These are phyloP conservation scores for Cladosporium sp. DNA, from an alignment of 2,329 filamentous ascomycete species.

Conservation along the genomic window DNA sequence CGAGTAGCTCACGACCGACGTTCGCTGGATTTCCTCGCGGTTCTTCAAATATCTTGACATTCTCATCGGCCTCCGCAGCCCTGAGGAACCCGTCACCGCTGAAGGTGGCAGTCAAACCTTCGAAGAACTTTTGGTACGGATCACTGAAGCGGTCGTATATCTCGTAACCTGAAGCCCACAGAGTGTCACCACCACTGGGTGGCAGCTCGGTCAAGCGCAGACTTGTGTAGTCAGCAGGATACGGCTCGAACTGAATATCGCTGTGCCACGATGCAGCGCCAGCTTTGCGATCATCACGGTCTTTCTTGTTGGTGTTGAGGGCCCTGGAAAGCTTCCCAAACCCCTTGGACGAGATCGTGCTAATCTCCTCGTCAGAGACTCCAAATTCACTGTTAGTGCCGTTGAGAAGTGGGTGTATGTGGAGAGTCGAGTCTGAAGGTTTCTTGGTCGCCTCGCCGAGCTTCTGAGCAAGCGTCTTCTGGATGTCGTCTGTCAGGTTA, in stretches of 20 bases:
- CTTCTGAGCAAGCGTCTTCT: conserved; percentile 50
- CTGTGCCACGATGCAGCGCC: conserved; percentile 28
- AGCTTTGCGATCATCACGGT: conserved; percentile 1
- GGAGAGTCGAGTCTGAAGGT: conserved; percentile 51
- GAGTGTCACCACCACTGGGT: conserved; percentile 51
- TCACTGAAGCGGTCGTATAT: conserved; percentile 60
- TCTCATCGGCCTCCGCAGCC: conserved; percentile 12
- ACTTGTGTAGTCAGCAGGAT: conserved; percentile 60
- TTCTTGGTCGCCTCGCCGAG: conserved; percentile 58
- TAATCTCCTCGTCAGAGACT: conserved; percentile 34
- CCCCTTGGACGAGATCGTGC: conserved; percentile 36
- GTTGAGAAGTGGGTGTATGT: conserved; percentile 54
- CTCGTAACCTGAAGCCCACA: conserved; percentile 28
- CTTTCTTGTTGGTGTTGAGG: conserved; percentile 25
- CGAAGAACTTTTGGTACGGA: conserved; percentile 55
- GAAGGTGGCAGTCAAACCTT: conserved; percentile 54
- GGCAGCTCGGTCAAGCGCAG: conserved; percentile 56
- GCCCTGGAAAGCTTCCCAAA: conserved; percentile 4
- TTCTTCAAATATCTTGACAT: conserved; percentile 22
- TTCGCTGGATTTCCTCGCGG: conserved; percentile 20
- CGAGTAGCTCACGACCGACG: conserved; percentile 32
- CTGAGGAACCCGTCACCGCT: neutral
- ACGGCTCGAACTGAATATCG: conserved; percentile 63
- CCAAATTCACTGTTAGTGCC: conserved; percentile 38
- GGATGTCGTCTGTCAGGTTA: conserved; percentile 45